Evolutionary conservation across 441 rosid species (phyloP), one percentile per base, ranked within the genome.

Genomic region (Euphorbia schlechtendalii): DNA sequence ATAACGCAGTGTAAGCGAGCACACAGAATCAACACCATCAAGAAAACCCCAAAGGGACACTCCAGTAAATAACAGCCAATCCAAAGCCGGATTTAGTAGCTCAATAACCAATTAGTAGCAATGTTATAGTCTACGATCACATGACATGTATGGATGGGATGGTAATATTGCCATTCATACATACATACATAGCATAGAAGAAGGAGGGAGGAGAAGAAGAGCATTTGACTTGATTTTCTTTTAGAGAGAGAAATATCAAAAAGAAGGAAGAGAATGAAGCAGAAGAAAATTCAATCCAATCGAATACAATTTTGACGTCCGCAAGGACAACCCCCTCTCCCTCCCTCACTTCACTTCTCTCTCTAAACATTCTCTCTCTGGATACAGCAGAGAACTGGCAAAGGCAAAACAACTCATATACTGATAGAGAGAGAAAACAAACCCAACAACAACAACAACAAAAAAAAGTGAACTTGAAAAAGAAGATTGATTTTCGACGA

Each of bases 291-390:
- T 87, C 78, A 86, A 92, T 83, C 81, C 24, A 76, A 88, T 86
- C 81, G 82, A 85, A 88, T 81, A 77, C 71, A 84, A 75, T 64
- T 83, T 88, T 92, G 97, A 88, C 97, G 96, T 90, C 98, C 97
- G 98, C 94, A 82, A 85, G 92, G 87, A 75, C 87, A 73, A 74
- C 22, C 69, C 82, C 74, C 76, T 81, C n/a, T n/a, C n/a, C n/a
- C n/a, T n/a, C n/a, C n/a, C n/a, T n/a, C n/a, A n/a, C n/a, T n/a
- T n/a, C n/a, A n/a, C n/a, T n/a, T n/a, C 85, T 76, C 86, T 76
- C 68, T 70, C 74, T 70, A 55, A 58, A 24, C 56, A 49, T 48
- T 56, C 59, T 82, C 89, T 81, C 87, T 81, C 85, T 77, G 71
- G 77, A 76, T 70, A 78, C 87, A 81, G 86, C 86, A 77, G 70